Evolutionary conservation across 495 filamentous ascomycete species (phyloP).

Genomic region (Xylaria castorea): DNA sequence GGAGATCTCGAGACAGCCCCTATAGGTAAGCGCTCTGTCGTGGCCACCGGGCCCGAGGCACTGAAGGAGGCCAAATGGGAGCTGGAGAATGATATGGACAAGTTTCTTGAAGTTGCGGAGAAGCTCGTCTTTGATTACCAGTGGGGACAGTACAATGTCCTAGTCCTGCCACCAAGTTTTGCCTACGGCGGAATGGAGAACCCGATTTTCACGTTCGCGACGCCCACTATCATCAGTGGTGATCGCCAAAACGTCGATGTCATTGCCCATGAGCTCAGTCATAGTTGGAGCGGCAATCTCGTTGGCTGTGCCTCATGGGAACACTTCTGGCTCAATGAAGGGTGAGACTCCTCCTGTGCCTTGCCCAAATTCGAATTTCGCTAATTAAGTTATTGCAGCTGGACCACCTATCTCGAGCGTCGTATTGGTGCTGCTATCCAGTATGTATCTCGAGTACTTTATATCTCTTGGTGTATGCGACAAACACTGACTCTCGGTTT

Average conservation of each 20-base stretch:
- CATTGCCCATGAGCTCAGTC: slow-evolving; percentile 91
- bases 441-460: slow-evolving; percentile 17
- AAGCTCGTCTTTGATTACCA: slow-evolving; percentile 85
- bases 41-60: slow-evolving; percentile 87
- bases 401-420: slow-evolving; percentile 93
- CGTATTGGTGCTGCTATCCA: slow-evolving; percentile 73
- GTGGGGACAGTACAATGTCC: slow-evolving; percentile 94
- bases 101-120: slow-evolving; percentile 87
- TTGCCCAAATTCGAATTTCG: neutral
- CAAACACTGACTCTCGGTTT: neutral
- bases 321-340: slow-evolving; percentile 67
- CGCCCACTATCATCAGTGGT: slow-evolving; percentile 88
- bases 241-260: slow-evolving; percentile 95
- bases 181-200: slow-evolving; percentile 95
- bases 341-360: neutral
- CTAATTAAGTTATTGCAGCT: slow-evolving; percentile 61
- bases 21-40: slow-evolving; percentile 82
- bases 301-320: slow-evolving; percentile 93
- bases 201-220: slow-evolving; percentile 91
- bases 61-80: slow-evolving; percentile 86
- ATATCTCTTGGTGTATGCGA: neutral
- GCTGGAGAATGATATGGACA: slow-evolving; percentile 86
- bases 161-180: slow-evolving; percentile 89
- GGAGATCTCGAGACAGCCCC: slow-evolving; percentile 84
- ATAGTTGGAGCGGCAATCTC: slow-evolving; percentile 93